Evolutionary conservation across 2,329 filamentous ascomycete genomes (phyloP), one percentile per base, ranked within the genome.

Genomic region (Fusarium mangiferae): DNA sequence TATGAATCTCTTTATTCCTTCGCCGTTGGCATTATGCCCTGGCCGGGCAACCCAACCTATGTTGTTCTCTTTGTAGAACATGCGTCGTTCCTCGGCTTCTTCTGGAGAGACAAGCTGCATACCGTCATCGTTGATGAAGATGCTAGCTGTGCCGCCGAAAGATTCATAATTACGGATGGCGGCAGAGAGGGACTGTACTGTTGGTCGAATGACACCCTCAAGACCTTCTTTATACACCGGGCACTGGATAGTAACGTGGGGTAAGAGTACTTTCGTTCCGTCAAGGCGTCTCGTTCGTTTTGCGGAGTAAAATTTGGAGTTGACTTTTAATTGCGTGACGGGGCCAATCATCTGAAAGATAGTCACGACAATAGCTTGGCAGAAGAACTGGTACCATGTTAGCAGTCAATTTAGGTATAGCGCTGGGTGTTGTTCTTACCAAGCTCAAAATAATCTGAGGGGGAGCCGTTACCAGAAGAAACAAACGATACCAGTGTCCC

Each of bases 101-200:
- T 87, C 83, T 12, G 82, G 81, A 7, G 85, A 80, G 24, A 92
- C 83, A 28, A 90, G 80, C 78, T 92, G 90, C 86, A 92, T 89
- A 64, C 90, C 90, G 70, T 92, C 90, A 67, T 92, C 90, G 73
- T 92, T 92, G 78, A 92, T 81, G 75, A 91, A 91, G 68, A 92
- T 90, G 76, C 89, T 91, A 36, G 90, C 90, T 4, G 89, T 88
- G 13, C 90, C 90, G 20, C 90, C 90, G 75, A 88, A 86, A 69
- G 87, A 80, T 73, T 89, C 88, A 73, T 90, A 90, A 14, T 87
- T 87, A 24, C 86, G 87, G 63, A 90, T 90, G n/a, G 88, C 88
- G n/a, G 85, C 84, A 71, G 88, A 88, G 33, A 90, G 79, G 9
- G 87, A 89, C 24, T 85, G 82, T 35, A 90, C 84, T 0, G 88